Evolutionary conservation across 257 asterid species (phyloP).

Genomic region (Oldenlandia corymbosa): DNA sequence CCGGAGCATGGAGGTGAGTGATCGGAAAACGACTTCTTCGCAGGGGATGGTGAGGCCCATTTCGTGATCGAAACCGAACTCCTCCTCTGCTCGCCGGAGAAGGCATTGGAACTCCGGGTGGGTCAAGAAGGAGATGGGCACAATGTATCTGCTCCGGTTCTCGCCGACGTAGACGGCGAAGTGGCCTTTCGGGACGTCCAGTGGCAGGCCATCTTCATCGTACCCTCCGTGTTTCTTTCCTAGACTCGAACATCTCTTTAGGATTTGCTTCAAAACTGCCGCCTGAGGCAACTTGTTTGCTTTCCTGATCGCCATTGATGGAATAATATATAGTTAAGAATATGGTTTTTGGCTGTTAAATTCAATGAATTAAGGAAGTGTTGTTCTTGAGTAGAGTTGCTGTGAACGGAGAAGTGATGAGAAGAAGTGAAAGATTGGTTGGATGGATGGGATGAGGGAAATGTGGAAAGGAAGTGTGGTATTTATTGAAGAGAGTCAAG

Average conservation of each 20-base stretch:
- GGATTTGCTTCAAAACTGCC: constrained; percentile 34
- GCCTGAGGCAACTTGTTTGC: constrained; percentile 35
- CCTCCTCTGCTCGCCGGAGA: constrained; percentile 41
- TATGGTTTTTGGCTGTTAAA: background rate
- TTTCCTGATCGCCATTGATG: constrained; percentile 35
- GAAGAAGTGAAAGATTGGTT: constrained; percentile 13
- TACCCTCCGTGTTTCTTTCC: constrained; percentile 32
- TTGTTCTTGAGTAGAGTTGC: too few relatives aligned
- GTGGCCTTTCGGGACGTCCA: constrained; percentile 51
- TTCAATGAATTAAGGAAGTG: too few relatives aligned
- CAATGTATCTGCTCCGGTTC: constrained; percentile 38
- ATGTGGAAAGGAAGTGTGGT: constrained; percentile 22
- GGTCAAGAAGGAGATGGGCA: constrained; percentile 37
- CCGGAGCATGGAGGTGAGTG: constrained; percentile 44
- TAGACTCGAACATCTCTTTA: constrained; percentile 42
- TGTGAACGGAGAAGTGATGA: background rate
- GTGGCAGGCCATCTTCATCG: constrained; percentile 28
- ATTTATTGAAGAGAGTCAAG: constrained; percentile 33
- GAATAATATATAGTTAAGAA: background rate
- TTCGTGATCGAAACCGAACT: constrained; percentile 43
- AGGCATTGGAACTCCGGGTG: constrained; percentile 44
- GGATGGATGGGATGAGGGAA: background rate
- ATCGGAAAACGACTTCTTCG: constrained; percentile 38
- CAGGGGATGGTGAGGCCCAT: constrained; percentile 53
- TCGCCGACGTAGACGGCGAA: constrained; percentile 46